Conservation (phyloP, 2,329 filamentous ascomycete species). For the Zasmidium citrigriseum region DNA sequence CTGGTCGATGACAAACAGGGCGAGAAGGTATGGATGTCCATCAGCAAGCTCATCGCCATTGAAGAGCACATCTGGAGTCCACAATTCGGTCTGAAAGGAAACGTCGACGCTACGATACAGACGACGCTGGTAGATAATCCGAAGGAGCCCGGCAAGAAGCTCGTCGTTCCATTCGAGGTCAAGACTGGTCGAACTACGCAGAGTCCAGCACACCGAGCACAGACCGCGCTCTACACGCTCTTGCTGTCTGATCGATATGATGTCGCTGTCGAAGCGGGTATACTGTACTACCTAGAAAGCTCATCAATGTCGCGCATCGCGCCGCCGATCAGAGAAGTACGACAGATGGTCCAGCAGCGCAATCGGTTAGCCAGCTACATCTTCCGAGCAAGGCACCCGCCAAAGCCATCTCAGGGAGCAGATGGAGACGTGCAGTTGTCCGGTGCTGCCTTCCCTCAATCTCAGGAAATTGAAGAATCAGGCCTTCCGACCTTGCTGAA, state of each 20-base stretch:
- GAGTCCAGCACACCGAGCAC: slow-evolving; percentile 81
- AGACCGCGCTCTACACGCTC: slow-evolving; percentile 92
- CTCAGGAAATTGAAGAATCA: slow-evolving; percentile 43
- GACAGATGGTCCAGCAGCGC: slow-evolving; percentile 95
- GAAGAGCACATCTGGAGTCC: slow-evolving; percentile 99
- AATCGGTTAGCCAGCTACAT: slow-evolving; percentile 87
- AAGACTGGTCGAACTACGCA: slow-evolving; percentile 85
- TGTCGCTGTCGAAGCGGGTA: slow-evolving; percentile 83
- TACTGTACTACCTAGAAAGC: slow-evolving; percentile 93
- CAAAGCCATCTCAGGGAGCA: neutral
- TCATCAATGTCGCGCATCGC: slow-evolving; percentile 84
- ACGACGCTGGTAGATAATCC: slow-evolving; percentile 73
- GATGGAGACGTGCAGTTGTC: neutral
- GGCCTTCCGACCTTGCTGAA: slow-evolving; percentile 85
- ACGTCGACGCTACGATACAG: slow-evolving; percentile 95
- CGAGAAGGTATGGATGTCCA: slow-evolving; percentile 74
- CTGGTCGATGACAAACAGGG: slow-evolving; percentile 78
- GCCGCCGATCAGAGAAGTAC: slow-evolving; percentile 80
- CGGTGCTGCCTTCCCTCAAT: slow-evolving; percentile 5
- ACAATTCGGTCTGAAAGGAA: slow-evolving; percentile 95
- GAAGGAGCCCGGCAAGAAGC: slow-evolving; percentile 51
- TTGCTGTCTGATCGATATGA: slow-evolving; percentile 93
- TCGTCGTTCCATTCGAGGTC: slow-evolving; percentile 91
- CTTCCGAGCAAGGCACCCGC: slow-evolving; percentile 45
- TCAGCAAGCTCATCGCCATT: slow-evolving; percentile 92